These are phyloP conservation scores for Lactarius sanguifluus DNA, from an alignment of 768 basidiomycete genomes.

Conservation along the genomic window DNA sequence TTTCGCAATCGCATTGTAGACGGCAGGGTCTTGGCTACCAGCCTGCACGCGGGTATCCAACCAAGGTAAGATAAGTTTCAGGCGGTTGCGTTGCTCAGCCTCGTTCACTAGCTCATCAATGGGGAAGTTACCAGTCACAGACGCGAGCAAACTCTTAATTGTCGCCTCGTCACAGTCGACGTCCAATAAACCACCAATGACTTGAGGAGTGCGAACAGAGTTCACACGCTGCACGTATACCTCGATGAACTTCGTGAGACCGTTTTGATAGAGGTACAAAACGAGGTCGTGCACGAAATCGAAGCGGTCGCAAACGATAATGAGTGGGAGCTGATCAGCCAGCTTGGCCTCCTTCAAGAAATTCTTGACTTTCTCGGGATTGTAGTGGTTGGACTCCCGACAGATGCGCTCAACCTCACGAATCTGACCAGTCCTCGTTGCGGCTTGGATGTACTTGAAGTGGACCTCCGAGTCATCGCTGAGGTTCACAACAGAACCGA, in stretches of 20 bases:
- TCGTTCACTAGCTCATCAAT: slow-evolving; percentile 97
- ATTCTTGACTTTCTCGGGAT: slow-evolving; percentile 99
- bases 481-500: slow-evolving; percentile 96
- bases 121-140: slow-evolving; percentile 95
- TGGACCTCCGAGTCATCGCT: slow-evolving; percentile 96
- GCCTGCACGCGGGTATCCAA: slow-evolving; percentile 89
- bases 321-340: slow-evolving; percentile 93
- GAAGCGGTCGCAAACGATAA: slow-evolving; percentile 99
- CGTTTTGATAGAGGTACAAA: slow-evolving; percentile 97
- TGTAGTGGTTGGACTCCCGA: slow-evolving; percentile 95
- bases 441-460: slow-evolving; percentile 99
- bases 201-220: slow-evolving; percentile 94
- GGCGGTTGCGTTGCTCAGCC: slow-evolving; percentile 92
- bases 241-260: slow-evolving; percentile 95
- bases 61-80: slow-evolving; percentile 98
- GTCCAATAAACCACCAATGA: slow-evolving; percentile 93
- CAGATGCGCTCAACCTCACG: slow-evolving; percentile 99
- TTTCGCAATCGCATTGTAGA: slow-evolving; percentile 98
- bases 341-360: slow-evolving; percentile 99
- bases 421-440: slow-evolving; percentile 96
- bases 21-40: slow-evolving; percentile 90
- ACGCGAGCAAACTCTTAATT: slow-evolving; percentile 91
- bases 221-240: slow-evolving; percentile 99
- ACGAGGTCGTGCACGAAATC: slow-evolving; percentile 99
- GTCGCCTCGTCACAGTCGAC: slow-evolving; percentile 97